Evolutionary conservation across 1,284 basidiomycete genomes (phyloP).

Genomic region (Melampsora americana): DNA sequence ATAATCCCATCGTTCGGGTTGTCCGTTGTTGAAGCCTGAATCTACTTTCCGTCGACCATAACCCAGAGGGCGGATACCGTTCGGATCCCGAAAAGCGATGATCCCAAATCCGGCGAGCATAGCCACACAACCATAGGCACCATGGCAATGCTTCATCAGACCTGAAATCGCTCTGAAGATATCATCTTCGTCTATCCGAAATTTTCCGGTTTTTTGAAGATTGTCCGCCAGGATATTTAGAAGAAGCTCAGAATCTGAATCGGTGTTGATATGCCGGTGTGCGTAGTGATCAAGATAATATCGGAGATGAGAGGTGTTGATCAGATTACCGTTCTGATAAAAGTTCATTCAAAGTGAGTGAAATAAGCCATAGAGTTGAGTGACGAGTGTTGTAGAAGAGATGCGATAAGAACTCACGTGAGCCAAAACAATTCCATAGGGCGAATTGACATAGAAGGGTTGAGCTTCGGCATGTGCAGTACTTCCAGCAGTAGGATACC

Average conservation of each 20-base stretch:
- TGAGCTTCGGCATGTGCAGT: constrained; percentile 98
- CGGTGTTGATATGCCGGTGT: constrained; percentile 98
- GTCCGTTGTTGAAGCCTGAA: constrained; percentile 32
- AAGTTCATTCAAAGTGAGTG: not conserved
- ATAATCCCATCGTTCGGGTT: constrained; percentile 64
- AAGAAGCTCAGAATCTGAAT: constrained; percentile 93
- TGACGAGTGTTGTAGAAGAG: not conserved
- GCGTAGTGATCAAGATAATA: constrained; percentile 93
- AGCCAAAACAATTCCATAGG: constrained; percentile 95
- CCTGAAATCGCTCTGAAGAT: constrained; percentile 91
- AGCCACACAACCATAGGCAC: constrained; percentile 93
- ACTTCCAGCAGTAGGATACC: constrained; percentile 96
- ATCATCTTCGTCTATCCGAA: constrained; percentile 99
- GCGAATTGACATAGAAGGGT: constrained; percentile 99
- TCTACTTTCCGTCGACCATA: constrained; percentile 65
- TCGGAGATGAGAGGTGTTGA: constrained; percentile 81
- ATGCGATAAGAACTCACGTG: constrained; percentile 66
- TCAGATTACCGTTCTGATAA: constrained; percentile 90
- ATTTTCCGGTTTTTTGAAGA: constrained; percentile 96
- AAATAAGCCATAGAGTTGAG: not conserved
- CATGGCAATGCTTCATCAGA: constrained; percentile 81
- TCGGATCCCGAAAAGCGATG: constrained; percentile 98
- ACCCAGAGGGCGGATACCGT: constrained; percentile 90
- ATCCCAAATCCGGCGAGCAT: constrained; percentile 99
- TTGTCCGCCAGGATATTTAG: constrained; percentile 98